Conservation (phyloP, 2,329 filamentous ascomycete species). For the Botrytis porri region DNA sequence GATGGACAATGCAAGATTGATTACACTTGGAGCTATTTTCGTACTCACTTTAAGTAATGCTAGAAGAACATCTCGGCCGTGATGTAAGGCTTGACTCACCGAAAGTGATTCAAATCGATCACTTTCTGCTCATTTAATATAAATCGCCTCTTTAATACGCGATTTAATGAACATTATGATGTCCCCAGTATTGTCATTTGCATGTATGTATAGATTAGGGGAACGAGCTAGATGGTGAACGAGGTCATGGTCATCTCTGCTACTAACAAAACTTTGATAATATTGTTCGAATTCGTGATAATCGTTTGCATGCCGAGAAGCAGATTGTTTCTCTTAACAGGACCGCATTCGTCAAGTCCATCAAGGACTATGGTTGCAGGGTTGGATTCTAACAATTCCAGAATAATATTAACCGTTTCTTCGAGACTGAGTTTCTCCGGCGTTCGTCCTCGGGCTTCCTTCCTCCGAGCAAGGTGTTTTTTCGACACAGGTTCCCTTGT, state of each 20-base stretch:
- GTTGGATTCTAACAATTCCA: constrained; percentile 5
- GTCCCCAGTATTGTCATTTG: not conserved
- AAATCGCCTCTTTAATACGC: not conserved
- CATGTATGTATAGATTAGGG: constrained; percentile 11
- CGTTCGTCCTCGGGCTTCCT: not conserved
- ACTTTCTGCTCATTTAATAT: not conserved
- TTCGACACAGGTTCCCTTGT: constrained; percentile 5
- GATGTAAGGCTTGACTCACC: no score
- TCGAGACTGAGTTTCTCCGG: constrained; percentile 6
- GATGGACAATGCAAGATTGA: not conserved
- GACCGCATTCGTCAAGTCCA: constrained; percentile 24
- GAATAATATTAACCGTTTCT: constrained; percentile 13
- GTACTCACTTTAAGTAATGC: not conserved
- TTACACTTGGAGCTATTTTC: not conserved
- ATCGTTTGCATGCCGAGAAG: constrained; percentile 18
- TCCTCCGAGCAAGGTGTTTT: not conserved
- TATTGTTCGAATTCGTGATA: constrained; percentile 11
- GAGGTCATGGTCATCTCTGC: constrained; percentile 23
- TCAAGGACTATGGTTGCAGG: constrained; percentile 23
- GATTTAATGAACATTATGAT: not conserved
- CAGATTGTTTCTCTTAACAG: constrained; percentile 10
- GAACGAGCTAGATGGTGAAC: constrained; percentile 16
- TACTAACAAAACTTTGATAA: constrained; percentile 24
- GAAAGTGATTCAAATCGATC: no score
- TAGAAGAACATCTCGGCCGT: not conserved